A percentile compares a stretch with the other conserved stretches of the same genome.
These are phyloP conservation scores for Boeremia exigua DNA, from an alignment of 2,329 filamentous ascomycete genomes.

Conservation along the genomic window DNA sequence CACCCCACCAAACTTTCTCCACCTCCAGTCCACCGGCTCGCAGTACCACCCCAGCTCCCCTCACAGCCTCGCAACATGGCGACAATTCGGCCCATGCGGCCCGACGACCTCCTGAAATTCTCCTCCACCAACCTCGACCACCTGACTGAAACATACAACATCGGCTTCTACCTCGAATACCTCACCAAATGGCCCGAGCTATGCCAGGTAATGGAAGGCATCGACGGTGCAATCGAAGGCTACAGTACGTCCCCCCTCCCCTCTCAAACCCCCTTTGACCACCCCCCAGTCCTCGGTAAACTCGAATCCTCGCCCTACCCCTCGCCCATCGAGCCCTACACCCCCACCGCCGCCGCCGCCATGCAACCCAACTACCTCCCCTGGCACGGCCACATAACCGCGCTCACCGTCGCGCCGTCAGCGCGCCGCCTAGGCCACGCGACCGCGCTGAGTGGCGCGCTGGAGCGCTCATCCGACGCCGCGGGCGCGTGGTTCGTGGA, in stretches of 20 bases:
- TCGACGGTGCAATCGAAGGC: slow-evolving; percentile 85
- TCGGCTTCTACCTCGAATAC: slow-evolving; percentile 95
- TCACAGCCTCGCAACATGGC: slow-evolving; percentile 64
- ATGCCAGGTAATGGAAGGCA: slow-evolving; percentile 89
- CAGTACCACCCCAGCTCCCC: not conserved
- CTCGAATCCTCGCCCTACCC: slow-evolving; percentile 81
- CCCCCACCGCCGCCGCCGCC: slow-evolving; percentile 55
- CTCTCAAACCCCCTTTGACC: not conserved
- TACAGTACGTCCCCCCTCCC: slow-evolving; percentile 71
- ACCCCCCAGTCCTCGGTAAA: slow-evolving; percentile 85
- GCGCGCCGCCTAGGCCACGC: slow-evolving; percentile 88
- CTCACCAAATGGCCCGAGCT: slow-evolving; percentile 94
- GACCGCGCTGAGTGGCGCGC: slow-evolving; percentile 77
- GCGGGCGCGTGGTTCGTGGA: slow-evolving; percentile 95
- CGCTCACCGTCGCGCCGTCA: slow-evolving; percentile 86
- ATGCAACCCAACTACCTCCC: slow-evolving; percentile 77
- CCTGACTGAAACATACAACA: slow-evolving; percentile 96
- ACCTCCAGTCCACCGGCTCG: too few species aligned
- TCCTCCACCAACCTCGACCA: slow-evolving; percentile 96
- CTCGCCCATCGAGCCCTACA: slow-evolving; percentile 73
- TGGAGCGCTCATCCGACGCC: slow-evolving; percentile 82
- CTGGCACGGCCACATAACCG: slow-evolving; percentile 99
- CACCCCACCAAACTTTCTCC: slow-evolving; percentile 4
- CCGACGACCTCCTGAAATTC: slow-evolving; percentile 78
- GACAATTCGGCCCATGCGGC: slow-evolving; percentile 77